phyloP scores from a whole-genome alignment of 768 basidiomycete species.

The Lentinus tigrinus region DNA sequence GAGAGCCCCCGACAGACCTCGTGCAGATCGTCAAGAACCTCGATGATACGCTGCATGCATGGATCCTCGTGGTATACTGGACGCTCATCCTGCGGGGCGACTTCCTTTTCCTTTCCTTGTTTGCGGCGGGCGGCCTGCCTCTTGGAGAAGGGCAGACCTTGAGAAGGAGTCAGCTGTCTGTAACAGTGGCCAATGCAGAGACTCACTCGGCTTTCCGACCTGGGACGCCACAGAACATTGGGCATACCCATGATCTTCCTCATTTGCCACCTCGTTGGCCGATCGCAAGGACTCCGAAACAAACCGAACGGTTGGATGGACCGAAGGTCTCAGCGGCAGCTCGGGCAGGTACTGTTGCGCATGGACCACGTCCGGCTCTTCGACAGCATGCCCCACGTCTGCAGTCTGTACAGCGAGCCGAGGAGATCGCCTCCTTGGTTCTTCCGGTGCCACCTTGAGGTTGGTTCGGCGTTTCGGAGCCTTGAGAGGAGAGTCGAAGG shows the following conservation, averaged over 20 bases:
- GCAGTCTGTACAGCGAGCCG: neutral
- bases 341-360: neutral
- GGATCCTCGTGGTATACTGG: slow-evolving; percentile 1
- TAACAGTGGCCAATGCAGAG: neutral
- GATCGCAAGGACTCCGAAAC: neutral
- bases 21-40: slow-evolving; percentile 52
- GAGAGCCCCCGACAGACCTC: no score
- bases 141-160: neutral
- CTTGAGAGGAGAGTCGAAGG: slow-evolving; percentile 29
- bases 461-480: neutral
- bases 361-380: neutral
- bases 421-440: neutral
- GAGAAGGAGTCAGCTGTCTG: neutral
- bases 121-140: neutral
- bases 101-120: neutral
- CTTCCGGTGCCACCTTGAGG: no score
- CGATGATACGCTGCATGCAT: slow-evolving; percentile 37
- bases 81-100: neutral
- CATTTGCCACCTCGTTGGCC: neutral
- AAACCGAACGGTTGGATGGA: neutral
- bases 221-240: neutral
- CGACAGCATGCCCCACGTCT: neutral
- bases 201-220: neutral
- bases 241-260: neutral
- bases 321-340: neutral